Conservation (phyloP, 768 basidiomycete species). For the Suillus spraguei region DNA sequence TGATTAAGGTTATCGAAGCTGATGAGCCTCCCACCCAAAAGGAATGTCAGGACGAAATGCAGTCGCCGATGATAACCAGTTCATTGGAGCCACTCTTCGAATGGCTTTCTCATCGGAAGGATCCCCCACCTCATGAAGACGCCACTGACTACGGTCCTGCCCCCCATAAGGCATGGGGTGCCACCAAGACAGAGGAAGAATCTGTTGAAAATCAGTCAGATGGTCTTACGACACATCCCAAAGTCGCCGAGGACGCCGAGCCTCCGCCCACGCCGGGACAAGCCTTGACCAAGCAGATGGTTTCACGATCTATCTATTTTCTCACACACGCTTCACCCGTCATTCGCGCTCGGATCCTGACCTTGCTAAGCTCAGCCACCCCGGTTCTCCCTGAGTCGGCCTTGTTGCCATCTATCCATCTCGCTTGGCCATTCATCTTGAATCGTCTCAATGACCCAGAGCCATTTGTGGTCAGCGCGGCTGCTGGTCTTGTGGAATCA, state of each 20-base stretch:
- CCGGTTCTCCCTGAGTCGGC: constrained; percentile 72
- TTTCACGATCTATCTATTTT: constrained; percentile 86
- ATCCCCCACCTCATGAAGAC: constrained; percentile 39
- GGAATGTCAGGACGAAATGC: constrained; percentile 17
- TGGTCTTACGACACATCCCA: constrained; percentile 14
- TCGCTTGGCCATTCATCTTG: constrained; percentile 93
- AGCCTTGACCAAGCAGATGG: constrained; percentile 78
- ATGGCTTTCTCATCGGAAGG: constrained; percentile 62
- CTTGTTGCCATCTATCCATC: constrained; percentile 83
- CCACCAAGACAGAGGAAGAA: constrained; percentile 28
- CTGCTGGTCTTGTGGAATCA: constrained; percentile 71
- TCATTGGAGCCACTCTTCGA: constrained; percentile 55
- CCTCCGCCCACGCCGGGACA: constrained; percentile 70
- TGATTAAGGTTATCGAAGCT: constrained; percentile 74
- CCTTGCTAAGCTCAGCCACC: constrained; percentile 72
- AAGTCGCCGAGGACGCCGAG: constrained; percentile 39
- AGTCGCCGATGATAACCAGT: constrained; percentile 29
- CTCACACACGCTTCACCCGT: constrained; percentile 87
- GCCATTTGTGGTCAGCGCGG: constrained; percentile 78
- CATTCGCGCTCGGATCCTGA: constrained; percentile 83
- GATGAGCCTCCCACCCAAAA: constrained; percentile 42
- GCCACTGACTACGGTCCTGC: constrained; percentile 58
- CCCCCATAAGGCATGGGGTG: constrained; percentile 61
- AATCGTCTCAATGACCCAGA: constrained; percentile 78
- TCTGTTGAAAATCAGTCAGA: constrained; percentile 25